Evolutionary conservation across 106 monocot genomes (phyloP).

Genomic region (Dioscorea zingiberensis): DNA sequence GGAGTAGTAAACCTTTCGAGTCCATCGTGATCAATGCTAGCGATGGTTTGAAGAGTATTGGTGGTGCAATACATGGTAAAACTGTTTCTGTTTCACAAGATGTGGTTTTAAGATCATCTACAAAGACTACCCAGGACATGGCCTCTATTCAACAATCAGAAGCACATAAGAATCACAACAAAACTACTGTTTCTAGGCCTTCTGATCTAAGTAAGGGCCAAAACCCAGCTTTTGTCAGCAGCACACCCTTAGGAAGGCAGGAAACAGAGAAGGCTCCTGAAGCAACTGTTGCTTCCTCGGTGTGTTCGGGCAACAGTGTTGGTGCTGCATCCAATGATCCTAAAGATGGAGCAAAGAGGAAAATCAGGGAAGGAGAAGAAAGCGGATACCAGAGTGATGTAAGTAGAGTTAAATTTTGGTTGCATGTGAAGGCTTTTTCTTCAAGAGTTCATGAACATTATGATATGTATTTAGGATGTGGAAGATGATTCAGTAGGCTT

Average conservation of each 20-base stretch:
- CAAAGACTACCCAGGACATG: conserved; percentile 1
- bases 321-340: conserved; percentile 34
- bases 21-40: conserved; percentile 30
- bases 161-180: neutral
- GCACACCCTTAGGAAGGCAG: conserved; percentile 4
- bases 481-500: conserved; percentile 56
- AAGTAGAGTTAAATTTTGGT: too few species aligned
- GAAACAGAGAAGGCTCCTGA: conserved; percentile 41
- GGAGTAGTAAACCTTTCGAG: conserved; percentile 26
- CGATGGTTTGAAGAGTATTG: conserved; percentile 7
- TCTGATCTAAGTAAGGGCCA: conserved; percentile 6
- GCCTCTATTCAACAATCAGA: conserved; percentile 10
- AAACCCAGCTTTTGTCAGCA: conserved; percentile 10
- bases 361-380: conserved; percentile 55
- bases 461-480: conserved; percentile 40
- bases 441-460: too few species aligned
- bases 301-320: conserved; percentile 40
- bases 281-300: conserved; percentile 43
- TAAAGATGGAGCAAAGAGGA: conserved; percentile 40
- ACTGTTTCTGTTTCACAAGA: conserved; percentile 1
- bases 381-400: conserved; percentile 57
- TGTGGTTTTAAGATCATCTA: conserved; percentile 3
- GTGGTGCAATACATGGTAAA: conserved; percentile 1
- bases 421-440: neutral
- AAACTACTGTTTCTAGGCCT: neutral